Base-by-base conservation (phyloP, 345 rosid genomes). In the Aquilaria sinensis region DNA sequence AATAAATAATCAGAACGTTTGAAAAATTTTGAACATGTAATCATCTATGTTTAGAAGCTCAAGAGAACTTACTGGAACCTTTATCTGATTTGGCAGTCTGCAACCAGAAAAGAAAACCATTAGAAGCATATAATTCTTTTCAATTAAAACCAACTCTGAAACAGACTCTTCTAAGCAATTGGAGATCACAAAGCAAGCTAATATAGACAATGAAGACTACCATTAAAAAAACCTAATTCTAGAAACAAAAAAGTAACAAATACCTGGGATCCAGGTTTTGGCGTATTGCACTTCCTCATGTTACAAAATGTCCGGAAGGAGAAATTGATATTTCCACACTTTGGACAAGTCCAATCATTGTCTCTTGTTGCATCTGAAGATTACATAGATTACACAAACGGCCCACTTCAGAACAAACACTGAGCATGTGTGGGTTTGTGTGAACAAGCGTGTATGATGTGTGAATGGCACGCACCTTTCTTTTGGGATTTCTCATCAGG, bases 241-340 rank as follows among this genome's bases (percentile, higher is more conserved):
- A 3, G 43, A 37, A 37, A 37, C 43, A 37, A 9, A 37, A 37
- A 37, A 37, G 43, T 9, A 9, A 3, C 67, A 75, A 85, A 68
- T 69, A 91, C 97, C 96, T 86, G 96, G 61, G 96, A 75, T 30
- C 89, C 97, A 32, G 96, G 97, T 80, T 86, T 91, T 46, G 96
- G 91, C 11, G 96, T 91, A 71, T 84, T 91, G 85, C 97, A 91
- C 71, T 88, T 91, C 72, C 97, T 81, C 97, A 91, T 91, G 85
- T 91, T 91, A 79, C 97, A 91, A 70, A 88, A 77, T 63, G 77
- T 76, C 77, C 97, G 81, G 62, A 88, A 91, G 33, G 97, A 91
- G 74, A 91, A 91, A 76, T 91, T 91, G 53, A 91, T 76, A 67
- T 91, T 91, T 49, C 96, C 97, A 71, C 97, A 91, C 67, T 88